Conservation (phyloP, 225 moss, liverwort and hornwort genomes). For the Thuidium tamariscinum region DNA sequence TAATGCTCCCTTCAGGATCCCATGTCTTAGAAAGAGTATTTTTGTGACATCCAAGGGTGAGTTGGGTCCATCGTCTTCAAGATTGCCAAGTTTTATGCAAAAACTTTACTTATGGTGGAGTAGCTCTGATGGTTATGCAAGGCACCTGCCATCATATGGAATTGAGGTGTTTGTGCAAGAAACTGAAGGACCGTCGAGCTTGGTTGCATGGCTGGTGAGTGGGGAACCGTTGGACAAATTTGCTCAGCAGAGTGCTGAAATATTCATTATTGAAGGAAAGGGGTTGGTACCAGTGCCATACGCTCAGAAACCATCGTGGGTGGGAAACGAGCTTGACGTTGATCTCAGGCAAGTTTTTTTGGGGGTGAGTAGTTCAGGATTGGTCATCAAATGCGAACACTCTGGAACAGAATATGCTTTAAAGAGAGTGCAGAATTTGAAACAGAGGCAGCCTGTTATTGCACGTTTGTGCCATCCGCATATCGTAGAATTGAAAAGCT, state of each 20-base stretch:
- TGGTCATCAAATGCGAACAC: neutral
- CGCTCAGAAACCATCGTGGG: neutral
- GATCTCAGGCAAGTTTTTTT: neutral
- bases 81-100: neutral
- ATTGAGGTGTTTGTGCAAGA: neutral
- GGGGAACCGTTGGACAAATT: neutral
- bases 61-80: neutral
- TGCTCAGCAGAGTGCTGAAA: neutral
- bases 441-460: neutral
- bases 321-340: neutral
- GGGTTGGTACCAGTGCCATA: neutral
- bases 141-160: neutral
- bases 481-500: neutral
- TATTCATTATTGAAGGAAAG: neutral
- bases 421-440: neutral
- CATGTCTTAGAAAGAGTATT: neutral
- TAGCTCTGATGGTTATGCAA: neutral
- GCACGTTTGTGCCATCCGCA: neutral
- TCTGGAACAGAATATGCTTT: neutral
- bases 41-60: neutral
- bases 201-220: neutral
- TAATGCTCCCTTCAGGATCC: neutral
- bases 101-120: neutral
- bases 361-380: neutral
- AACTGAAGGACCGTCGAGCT: neutral